A percentile compares a stretch with the other conserved stretches of the same genome.
phyloP scores from a whole-genome alignment of 2,329 filamentous ascomycete genomes.

The Esteya vermicola region DNA sequence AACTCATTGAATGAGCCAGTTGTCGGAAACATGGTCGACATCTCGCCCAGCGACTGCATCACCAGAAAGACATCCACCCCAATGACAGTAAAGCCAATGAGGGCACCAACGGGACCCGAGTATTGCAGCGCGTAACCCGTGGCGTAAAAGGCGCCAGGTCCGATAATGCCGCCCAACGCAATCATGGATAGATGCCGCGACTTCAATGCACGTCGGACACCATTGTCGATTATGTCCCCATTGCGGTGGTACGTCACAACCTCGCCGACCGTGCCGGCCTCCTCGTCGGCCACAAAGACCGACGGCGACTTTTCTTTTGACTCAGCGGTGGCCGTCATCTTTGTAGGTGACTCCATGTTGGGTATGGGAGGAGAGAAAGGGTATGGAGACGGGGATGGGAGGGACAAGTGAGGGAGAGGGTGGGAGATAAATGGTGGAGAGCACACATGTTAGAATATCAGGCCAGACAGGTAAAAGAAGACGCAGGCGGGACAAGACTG shows the following conservation, averaged over 20 bases:
- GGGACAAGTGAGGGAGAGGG: no score
- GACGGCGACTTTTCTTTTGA: no score
- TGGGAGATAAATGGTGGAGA: no score
- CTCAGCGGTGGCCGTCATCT: no score
- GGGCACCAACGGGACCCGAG: conserved; percentile 25
- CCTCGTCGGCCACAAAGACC: no score
- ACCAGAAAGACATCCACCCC: conserved; percentile 27
- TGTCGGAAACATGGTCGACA: conserved; percentile 47
- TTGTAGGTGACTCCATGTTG: no score
- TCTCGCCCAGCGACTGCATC: conserved; percentile 32
- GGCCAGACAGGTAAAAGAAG: no score
- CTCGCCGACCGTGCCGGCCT: neutral
- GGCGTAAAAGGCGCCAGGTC: conserved; percentile 30
- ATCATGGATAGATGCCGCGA: conserved; percentile 30
- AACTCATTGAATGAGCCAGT: conserved; percentile 34
- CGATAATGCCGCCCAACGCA: conserved; percentile 31
- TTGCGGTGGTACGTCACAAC: neutral
- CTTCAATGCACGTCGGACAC: conserved; percentile 16
- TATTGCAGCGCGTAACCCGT: conserved; percentile 25
- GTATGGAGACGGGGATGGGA: no score
- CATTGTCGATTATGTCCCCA: conserved; percentile 4
- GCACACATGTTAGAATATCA: no score
- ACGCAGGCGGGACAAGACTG: no score
- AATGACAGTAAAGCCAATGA: conserved; percentile 26
- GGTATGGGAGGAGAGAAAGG: no score